Percentiles rank a stretch among this genome's conserved stretches.
Conservation (phyloP, 306 rosid species). For the Begonia peltatifolia region DNA sequence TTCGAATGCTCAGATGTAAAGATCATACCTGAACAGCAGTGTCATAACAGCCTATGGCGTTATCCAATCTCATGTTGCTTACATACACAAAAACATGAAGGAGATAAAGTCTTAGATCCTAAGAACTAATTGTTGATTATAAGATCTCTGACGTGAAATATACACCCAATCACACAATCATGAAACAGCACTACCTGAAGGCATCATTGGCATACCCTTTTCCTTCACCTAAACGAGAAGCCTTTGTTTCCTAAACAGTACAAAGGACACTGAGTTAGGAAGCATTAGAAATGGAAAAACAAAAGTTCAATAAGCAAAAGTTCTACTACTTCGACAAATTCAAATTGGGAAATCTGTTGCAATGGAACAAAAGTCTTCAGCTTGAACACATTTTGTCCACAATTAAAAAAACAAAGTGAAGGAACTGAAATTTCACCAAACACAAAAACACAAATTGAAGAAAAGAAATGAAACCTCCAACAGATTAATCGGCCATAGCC, state of each 20-base stretch:
- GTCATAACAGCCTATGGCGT: constrained; percentile 58
- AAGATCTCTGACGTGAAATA: constrained; percentile 2
- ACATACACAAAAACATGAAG: neutral
- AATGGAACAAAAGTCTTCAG: no score
- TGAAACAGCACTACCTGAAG: constrained; percentile 14
- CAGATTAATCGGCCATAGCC: no score
- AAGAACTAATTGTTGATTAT: neutral
- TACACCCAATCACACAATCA: neutral
- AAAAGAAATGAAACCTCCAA: no score
- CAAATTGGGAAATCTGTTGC: no score
- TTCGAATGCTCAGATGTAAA: no score
- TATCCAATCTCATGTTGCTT: constrained; percentile 24
- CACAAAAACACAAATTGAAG: no score
- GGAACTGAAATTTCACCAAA: no score
- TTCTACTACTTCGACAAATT: no score
- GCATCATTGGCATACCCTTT: constrained; percentile 22
- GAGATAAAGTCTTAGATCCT: neutral
- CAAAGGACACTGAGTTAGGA: neutral
- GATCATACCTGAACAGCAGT: constrained; percentile 65
- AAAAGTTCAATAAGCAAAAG: neutral
- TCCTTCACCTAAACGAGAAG: constrained; percentile 28
- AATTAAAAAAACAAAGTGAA: no score
- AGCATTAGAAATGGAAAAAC: constrained; percentile 4
- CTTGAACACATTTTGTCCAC: no score
- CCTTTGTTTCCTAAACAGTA: constrained; percentile 24